phyloP scores from a whole-genome alignment of 257 asterid genomes.

The Ophiorrhiza pumila region DNA sequence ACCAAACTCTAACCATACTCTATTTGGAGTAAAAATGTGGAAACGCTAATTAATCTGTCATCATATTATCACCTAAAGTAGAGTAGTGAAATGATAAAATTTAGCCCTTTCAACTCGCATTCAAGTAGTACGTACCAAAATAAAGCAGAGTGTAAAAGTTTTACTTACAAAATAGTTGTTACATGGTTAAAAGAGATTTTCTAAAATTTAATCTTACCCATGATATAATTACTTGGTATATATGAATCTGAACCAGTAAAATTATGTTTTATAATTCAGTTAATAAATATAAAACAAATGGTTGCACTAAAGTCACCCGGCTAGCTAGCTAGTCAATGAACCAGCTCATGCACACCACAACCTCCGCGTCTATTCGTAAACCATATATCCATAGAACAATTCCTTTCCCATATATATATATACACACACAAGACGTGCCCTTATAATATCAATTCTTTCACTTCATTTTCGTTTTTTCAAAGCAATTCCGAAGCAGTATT shows the following conservation, averaged over 20 bases:
- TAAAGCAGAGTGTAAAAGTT: no score
- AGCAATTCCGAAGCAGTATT: no score
- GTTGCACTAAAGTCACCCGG: neutral
- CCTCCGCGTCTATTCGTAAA: conserved; percentile 3
- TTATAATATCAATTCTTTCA: conserved; percentile 11
- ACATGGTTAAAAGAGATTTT: no score
- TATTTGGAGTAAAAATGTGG: neutral
- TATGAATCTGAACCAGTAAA: no score
- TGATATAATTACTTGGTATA: no score
- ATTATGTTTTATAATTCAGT: neutral
- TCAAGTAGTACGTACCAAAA: no score
- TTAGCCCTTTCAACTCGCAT: neutral
- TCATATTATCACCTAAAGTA: neutral
- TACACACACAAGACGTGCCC: conserved; percentile 3
- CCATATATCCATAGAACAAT: neutral
- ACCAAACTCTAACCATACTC: conserved; percentile 14
- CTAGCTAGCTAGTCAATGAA: neutral
- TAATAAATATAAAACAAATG: neutral
- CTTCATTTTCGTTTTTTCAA: conserved; percentile 15
- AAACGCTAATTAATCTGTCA: neutral
- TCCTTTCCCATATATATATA: neutral
- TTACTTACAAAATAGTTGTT: no score
- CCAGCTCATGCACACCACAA: conserved; percentile 17
- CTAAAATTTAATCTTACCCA: no score
- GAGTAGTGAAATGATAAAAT: no score